Conservation (phyloP, 2,329 filamentous ascomycete species). For the Pyricularia pennisetigena region DNA sequence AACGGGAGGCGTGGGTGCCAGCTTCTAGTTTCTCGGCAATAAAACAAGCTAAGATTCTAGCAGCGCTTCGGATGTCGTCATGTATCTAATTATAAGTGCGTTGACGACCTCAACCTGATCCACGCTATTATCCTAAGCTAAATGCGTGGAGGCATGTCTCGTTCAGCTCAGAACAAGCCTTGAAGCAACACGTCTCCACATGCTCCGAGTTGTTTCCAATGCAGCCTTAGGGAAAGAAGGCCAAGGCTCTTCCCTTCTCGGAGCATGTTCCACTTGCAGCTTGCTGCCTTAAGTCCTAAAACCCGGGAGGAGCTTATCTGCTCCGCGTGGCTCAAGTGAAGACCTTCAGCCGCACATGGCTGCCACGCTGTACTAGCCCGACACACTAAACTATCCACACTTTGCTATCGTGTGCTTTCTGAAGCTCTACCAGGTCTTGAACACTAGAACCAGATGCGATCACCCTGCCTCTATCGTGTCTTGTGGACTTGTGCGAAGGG, state of each 20-base stretch:
- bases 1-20: background rate
- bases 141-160: background rate
- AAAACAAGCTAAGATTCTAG: background rate
- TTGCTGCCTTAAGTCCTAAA: background rate
- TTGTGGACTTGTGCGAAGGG: background rate
- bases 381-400: background rate
- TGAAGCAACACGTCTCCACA: background rate
- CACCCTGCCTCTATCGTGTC: background rate
- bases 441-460: background rate
- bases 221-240: background rate
- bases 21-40: background rate
- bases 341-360: background rate
- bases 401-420: background rate
- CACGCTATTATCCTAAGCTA: background rate
- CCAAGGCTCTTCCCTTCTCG: background rate
- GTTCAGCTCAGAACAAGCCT: background rate
- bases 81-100: background rate
- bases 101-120: background rate
- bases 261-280: background rate
- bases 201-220: background rate
- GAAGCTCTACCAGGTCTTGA: background rate
- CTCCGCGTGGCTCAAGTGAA: background rate
- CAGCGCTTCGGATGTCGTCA: background rate
- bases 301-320: background rate
- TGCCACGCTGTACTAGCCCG: background rate